Base-by-base conservation (phyloP, 164 flowering plant genomes). In the Echeveria elegans region DNA sequence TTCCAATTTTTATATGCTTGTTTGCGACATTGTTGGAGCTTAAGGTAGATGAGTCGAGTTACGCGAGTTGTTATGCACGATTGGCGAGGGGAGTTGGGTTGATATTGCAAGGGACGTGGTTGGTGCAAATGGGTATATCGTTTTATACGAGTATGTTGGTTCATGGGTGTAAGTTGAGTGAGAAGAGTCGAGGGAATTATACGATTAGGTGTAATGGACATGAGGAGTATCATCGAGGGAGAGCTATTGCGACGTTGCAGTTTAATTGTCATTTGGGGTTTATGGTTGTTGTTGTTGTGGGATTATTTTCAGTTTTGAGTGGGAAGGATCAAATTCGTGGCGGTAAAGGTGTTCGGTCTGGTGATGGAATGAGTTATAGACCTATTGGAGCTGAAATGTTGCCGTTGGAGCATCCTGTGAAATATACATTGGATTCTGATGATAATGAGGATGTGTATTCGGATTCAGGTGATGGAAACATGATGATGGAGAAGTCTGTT, bases 211-310 rank as follows among this genome's bases (percentile, higher is more conserved):
- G 99, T 68, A 88, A 80, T 31, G 92, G 92, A 19, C 97, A 95
- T 59, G 63, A 72, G 0, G 96, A 92, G 52, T 81, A 76, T 73
- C 99, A 95, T 64, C 70, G 96, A 61, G 87, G 85, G 12, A 82
- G 80, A 69, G 97, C 97, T 0, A 85, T 95, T 29, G 94, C 92
- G 0, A 92, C 97, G 0, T 82, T 95, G 48, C 96, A 82, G 75
- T 95, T 92, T 61, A 95, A 95, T 70, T 87, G 86, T 70, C 97
- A 89, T 74, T 87, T 95, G 41, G 94, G 97, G 23, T 67, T 92
- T 41, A 76, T 95, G 6, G 87, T 88, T 64, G 72, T 79, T 68
- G 43, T 82, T 53, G 52, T 75, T 53, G 72, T 72, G 19, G 81
- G 77, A 16, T 65, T 78, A 45, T 87, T 77, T 71, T 80, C 90